Base-by-base conservation (phyloP, 1,284 basidiomycete species). In the Dichomitus squalens region DNA sequence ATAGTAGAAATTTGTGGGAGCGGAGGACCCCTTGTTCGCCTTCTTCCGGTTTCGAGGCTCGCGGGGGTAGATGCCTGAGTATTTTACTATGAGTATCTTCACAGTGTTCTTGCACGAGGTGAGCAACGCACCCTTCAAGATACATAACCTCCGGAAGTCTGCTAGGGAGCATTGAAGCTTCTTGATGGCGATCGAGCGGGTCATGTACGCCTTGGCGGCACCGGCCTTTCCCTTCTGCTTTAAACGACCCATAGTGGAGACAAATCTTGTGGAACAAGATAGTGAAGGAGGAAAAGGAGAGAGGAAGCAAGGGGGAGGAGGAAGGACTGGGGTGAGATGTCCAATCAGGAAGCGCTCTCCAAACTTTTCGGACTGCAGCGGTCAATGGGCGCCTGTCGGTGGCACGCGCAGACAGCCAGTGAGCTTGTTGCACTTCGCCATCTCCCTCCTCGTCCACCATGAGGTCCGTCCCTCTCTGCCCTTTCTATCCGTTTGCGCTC, bases 1-100 rank as follows among this genome's bases (percentile, higher is more conserved):
- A 75, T 98, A 98, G 80, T 99, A 99, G 78, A 99, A 99, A 5
- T 96, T 93, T 1, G 96, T 95, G 2, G 96, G 95, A 0, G 95
- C 96, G 38, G 95, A 95, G 4, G 93, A 96, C 4, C 97, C 97
- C 75, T 98, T 98, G 79, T 99, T 99, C 53, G 96, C 97, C 65
- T 90, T 89, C 75, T 98, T 99, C 71, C 87, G 86, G 76, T 87
- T 90, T 50, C 88, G 85, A 18, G 97, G 97, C 73, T 99, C 96
- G 51, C 96, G 91, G 61, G 97, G 97, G 75, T 96, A 98, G 71
- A 99, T 98, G 27, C 97, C 95, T 96, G 59, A 31, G 16, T 14
- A 27, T 27, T 7, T 49, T 35, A 55, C 48, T 23, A 29, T 48
- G 20, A 31, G 34, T 48, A 49, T 41, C 20, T 52, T 54, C 25